Conservation (phyloP, 2,329 filamentous ascomycete species). For the Fusarium penzigii region DNA sequence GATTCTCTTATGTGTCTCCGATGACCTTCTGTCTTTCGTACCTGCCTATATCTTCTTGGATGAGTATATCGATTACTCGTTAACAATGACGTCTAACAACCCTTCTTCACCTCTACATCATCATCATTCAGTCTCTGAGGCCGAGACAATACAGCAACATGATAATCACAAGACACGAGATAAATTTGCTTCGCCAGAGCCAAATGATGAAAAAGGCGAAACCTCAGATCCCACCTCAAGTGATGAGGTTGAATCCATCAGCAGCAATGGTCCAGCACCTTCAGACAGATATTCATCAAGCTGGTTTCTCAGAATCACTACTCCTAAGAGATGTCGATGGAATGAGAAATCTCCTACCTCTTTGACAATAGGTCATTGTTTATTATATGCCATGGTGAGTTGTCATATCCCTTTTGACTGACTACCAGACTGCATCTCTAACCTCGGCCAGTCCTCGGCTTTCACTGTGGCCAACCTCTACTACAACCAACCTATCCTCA, state of each 20-base stretch:
- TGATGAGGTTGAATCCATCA: slow-evolving; percentile 10
- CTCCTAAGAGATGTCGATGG: slow-evolving; percentile 68
- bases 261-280: not conserved
- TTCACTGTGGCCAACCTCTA: slow-evolving; percentile 81
- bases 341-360: slow-evolving; percentile 64
- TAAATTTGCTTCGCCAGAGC: not conserved
- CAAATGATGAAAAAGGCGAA: not conserved
- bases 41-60: not conserved
- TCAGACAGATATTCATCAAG: slow-evolving; percentile 25
- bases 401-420: not conserved
- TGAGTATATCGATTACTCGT: not conserved
- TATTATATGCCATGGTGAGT: slow-evolving; percentile 66
- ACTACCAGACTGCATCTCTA: not conserved
- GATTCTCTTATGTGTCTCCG: too few species aligned
- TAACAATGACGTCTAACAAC: not conserved
- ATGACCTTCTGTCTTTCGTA: not conserved
- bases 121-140: not conserved
- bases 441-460: slow-evolving; percentile 46
- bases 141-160: not conserved
- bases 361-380: slow-evolving; percentile 68
- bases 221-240: slow-evolving; percentile 4
- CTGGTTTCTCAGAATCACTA: slow-evolving; percentile 35
- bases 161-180: not conserved
- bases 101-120: not conserved
- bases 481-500: slow-evolving; percentile 78